phyloP scores from a whole-genome alignment of 306 rosid species.

The Quercus dentata region DNA sequence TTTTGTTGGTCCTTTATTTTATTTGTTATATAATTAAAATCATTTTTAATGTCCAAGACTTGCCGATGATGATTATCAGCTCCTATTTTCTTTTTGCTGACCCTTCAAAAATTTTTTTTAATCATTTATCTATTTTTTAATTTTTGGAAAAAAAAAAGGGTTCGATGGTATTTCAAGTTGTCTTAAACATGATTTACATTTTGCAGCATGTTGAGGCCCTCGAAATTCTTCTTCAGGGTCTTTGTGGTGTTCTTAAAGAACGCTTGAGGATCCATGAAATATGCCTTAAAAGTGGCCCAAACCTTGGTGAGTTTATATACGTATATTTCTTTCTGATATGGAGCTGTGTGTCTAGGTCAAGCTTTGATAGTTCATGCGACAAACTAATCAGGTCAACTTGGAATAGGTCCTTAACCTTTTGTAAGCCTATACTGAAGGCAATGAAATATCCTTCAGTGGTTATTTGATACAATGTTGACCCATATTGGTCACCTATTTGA shows the following conservation, averaged over 20 bases:
- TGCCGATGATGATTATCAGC: neutral
- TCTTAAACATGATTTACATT: slow-evolving; percentile 22
- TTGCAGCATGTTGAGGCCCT: slow-evolving; percentile 95
- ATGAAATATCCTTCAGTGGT: slow-evolving; percentile 1
- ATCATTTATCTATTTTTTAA: neutral
- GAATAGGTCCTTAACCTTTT: neutral
- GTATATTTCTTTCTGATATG: neutral
- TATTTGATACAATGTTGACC: neutral
- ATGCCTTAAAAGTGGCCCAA: slow-evolving; percentile 82
- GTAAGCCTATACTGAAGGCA: neutral
- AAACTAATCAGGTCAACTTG: neutral
- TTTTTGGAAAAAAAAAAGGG: neutral
- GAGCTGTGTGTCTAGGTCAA: neutral
- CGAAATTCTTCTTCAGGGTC: slow-evolving; percentile 95
- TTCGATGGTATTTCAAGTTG: slow-evolving; percentile 1
- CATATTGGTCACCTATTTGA: slow-evolving; percentile 9
- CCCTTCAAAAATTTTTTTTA: neutral
- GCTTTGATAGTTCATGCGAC: neutral
- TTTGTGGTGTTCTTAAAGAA: slow-evolving; percentile 86
- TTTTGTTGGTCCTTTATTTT: neutral
- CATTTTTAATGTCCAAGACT: neutral
- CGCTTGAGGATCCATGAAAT: slow-evolving; percentile 80
- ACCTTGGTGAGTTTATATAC: slow-evolving; percentile 49
- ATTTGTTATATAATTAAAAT: neutral
- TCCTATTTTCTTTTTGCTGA: neutral